A percentile compares a stretch with the other conserved stretches of the same genome.
These are phyloP conservation scores for Camelina sativa DNA, from an alignment of 345 rosid species.

Conservation along the genomic window DNA sequence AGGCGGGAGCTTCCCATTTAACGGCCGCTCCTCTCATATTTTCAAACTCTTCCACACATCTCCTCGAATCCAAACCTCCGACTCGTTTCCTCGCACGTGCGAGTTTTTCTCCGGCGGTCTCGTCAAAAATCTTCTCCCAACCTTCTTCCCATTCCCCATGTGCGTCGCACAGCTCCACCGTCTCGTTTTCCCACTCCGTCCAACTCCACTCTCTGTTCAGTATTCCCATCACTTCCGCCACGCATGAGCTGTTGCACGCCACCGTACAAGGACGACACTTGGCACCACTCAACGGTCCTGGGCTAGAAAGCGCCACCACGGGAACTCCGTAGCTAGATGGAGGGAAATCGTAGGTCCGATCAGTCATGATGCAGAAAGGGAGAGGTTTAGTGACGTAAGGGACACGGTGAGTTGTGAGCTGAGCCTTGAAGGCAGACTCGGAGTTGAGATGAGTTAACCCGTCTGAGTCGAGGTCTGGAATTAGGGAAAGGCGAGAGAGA, in stretches of 20 bases:
- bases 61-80: slow-evolving; percentile 45
- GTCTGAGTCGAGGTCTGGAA: slow-evolving; percentile 66
- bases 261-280: slow-evolving; percentile 88
- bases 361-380: slow-evolving; percentile 80
- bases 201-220: slow-evolving; percentile 77
- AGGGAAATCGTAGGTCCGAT: slow-evolving; percentile 69
- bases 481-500: slow-evolving; percentile 78
- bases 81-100: slow-evolving; percentile 58
- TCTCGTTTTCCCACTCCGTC: slow-evolving; percentile 75
- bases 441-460: slow-evolving; percentile 74
- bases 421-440: slow-evolving; percentile 81
- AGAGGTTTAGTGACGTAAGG: slow-evolving; percentile 50
- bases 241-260: slow-evolving; percentile 64
- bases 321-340: slow-evolving; percentile 80
- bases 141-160: slow-evolving; percentile 65
- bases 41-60: slow-evolving; percentile 62
- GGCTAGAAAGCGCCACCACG: slow-evolving; percentile 74
- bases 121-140: slow-evolving; percentile 76
- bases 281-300: slow-evolving; percentile 90
- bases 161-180: slow-evolving; percentile 74
- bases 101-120: slow-evolving; percentile 51
- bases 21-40: slow-evolving; percentile 51
- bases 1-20: slow-evolving; percentile 77
- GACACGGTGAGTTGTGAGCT: slow-evolving; percentile 59
- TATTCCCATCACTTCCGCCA: slow-evolving; percentile 55